Percentiles rank a stretch among this genome's conserved stretches.
Evolutionary conservation across 805 yeast species (phyloP).

Genomic region (Zygosaccharomyces siamensis): DNA sequence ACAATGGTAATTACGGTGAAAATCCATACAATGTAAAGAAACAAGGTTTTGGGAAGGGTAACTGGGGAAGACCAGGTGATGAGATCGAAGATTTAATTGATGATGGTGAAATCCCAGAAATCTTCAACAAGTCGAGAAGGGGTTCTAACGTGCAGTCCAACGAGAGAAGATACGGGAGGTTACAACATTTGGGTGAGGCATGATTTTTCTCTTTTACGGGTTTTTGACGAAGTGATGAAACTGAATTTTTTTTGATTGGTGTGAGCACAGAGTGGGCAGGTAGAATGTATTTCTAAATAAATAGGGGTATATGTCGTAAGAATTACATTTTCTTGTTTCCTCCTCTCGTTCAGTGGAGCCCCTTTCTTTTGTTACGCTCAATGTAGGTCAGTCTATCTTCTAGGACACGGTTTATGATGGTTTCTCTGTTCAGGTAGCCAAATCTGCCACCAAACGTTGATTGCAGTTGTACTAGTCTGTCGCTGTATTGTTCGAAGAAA

Average conservation of each 20-base stretch:
- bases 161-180: constrained; percentile 38
- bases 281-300: neutral
- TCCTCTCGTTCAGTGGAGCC: constrained; percentile 40
- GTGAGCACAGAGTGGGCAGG: neutral
- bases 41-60: constrained; percentile 78
- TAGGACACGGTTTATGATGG: constrained; percentile 72
- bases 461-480: constrained; percentile 39
- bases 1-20: constrained; percentile 60
- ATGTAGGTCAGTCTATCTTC: constrained; percentile 65
- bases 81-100: constrained; percentile 62
- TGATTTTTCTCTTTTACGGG: neutral
- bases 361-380: constrained; percentile 82
- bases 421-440: constrained; percentile 55
- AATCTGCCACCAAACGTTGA: constrained; percentile 51
- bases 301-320: neutral
- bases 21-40: constrained; percentile 77
- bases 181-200: constrained; percentile 25
- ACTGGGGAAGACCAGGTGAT: constrained; percentile 84
- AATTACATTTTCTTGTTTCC: neutral
- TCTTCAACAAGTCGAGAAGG: constrained; percentile 44
- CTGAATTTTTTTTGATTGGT: neutral
- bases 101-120: constrained; percentile 50
- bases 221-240: constrained; percentile 1
- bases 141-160: constrained; percentile 46
- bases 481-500: neutral